phyloP scores from a whole-genome alignment of 1,284 basidiomycete species.

The Schizopora paradoxa region DNA sequence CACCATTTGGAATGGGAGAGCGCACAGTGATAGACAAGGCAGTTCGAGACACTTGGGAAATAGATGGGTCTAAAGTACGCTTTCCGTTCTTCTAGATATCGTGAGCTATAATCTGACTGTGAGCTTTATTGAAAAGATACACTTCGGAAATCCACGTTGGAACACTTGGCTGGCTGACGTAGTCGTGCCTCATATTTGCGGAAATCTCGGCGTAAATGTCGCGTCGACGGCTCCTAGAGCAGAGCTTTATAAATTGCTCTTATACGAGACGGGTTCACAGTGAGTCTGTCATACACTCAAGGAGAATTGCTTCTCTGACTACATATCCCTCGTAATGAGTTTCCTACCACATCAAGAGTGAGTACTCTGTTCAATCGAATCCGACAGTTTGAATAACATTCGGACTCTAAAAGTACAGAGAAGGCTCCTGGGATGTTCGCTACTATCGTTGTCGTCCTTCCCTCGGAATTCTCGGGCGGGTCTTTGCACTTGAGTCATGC shows the following conservation, averaged over 20 bases:
- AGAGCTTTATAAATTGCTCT: slow-evolving; percentile 40
- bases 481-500: slow-evolving; percentile 36
- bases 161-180: slow-evolving; percentile 24
- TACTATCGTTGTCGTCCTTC: slow-evolving; percentile 39
- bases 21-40: slow-evolving; percentile 32
- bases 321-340: slow-evolving; percentile 4
- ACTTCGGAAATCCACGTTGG: slow-evolving; percentile 35
- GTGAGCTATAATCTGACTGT: background rate
- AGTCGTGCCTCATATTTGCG: slow-evolving; percentile 29
- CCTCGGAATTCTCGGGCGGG: slow-evolving; percentile 39
- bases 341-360: slow-evolving; percentile 30
- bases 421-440: slow-evolving; percentile 41
- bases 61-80: slow-evolving; percentile 23
- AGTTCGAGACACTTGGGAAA: slow-evolving; percentile 38
- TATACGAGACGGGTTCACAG: slow-evolving; percentile 43
- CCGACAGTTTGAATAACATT: background rate
- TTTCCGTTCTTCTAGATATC: slow-evolving; percentile 15
- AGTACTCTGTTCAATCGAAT: slow-evolving; percentile 9
- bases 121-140: slow-evolving; percentile 14
- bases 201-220: slow-evolving; percentile 29
- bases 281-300: slow-evolving; percentile 24
- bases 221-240: slow-evolving; percentile 26
- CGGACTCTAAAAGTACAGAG: slow-evolving; percentile 29
- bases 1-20: slow-evolving; percentile 37
- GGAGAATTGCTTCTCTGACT: background rate